Percentiles rank a stretch among this genome's conserved stretches.
Conservation (phyloP, 805 yeast genomes). For the Saturnispora saitoi region DNA sequence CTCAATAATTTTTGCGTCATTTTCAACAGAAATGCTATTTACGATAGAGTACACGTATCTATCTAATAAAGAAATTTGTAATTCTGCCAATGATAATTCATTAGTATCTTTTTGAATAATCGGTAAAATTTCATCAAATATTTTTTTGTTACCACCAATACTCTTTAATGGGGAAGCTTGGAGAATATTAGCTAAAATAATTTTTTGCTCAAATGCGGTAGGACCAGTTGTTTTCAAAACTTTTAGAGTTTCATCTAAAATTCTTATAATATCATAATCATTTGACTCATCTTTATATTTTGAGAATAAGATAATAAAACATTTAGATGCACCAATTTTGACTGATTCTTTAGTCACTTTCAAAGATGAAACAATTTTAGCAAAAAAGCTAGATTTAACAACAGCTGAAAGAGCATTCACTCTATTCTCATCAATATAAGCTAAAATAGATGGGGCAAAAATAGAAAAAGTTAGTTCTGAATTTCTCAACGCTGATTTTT, state of each 20-base stretch:
- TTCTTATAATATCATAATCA: constrained; percentile 23
- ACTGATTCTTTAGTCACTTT: constrained; percentile 67
- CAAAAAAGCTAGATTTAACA: constrained; percentile 35
- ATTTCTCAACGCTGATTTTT: constrained; percentile 68
- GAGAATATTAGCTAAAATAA: constrained; percentile 40
- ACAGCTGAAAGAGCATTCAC: constrained; percentile 38
- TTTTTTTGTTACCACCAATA: constrained; percentile 16
- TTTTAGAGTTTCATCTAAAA: constrained; percentile 48
- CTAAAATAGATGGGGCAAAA: constrained; percentile 44
- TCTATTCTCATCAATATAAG: constrained; percentile 20
- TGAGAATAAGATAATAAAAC: constrained; percentile 24
- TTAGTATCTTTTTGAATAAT: constrained; percentile 68
- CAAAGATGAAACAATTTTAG: constrained; percentile 45
- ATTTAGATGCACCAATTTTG: constrained; percentile 38
- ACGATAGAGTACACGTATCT: constrained; percentile 32
- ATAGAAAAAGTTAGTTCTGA: constrained; percentile 60
- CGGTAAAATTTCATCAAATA: constrained; percentile 39
- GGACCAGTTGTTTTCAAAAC: constrained; percentile 47
- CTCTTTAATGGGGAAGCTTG: constrained; percentile 21
- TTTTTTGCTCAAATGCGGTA: constrained; percentile 58
- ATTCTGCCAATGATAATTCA: constrained; percentile 47
- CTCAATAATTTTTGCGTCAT: constrained; percentile 19
- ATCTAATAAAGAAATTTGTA: constrained; percentile 41
- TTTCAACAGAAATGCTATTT: constrained; percentile 15
- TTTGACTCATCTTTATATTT: constrained; percentile 16